Evolutionary conservation across 164 flowering plant species (phyloP), one percentile per base, ranked within the genome.

Genomic region (Chloranthus sessilifolius): DNA sequence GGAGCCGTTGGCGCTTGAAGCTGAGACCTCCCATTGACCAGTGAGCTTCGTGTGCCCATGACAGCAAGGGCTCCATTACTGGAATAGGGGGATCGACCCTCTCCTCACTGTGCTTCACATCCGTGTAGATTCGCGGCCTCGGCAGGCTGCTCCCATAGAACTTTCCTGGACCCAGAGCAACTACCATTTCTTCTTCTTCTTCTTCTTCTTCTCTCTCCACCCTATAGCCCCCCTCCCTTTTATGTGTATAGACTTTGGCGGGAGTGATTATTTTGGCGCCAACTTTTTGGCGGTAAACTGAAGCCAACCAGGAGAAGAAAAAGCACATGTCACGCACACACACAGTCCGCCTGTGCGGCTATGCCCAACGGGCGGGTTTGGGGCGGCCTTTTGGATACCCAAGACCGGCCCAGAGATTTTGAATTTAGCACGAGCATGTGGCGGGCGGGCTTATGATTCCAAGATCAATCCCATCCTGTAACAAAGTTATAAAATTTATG

Each of bases 11-110:
- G 57, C 90, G 95, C 45, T 64, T 53, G 79, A 79, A 69, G 67
- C 75, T 77, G 39, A 81, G 78, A 17, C 98, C 95, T 0, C 98
- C 96, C 98, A 88, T 91, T 9, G 95, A 78, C 98, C 96, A 91
- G 60, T 91, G 98, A 9, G 95, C 96, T 4, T 88, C 88, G 15
- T 56, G 44, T 1, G 98, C 98, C 98, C 98, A 91, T 0, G 82
- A 62, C 12, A 88, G 74, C 0, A 91, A 55, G 14, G 98, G 83
- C 14, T 80, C 92, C 25, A 62, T 41, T 1, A 85, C 79, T 0
- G 88, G 59, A 2, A 50, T 5, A 0, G 95, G 98, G 1, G 98
- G 98, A 30, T 85, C 88, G 17, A 91, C 69, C 12, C 96, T 75
- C 1, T 61, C 68, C 3, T 56, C 40, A 71, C 54, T 82, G 55